These are phyloP conservation scores for Entophlyctis luteolus DNA, from an alignment of 192 early-diverging fungal species.

Conservation along the genomic window DNA sequence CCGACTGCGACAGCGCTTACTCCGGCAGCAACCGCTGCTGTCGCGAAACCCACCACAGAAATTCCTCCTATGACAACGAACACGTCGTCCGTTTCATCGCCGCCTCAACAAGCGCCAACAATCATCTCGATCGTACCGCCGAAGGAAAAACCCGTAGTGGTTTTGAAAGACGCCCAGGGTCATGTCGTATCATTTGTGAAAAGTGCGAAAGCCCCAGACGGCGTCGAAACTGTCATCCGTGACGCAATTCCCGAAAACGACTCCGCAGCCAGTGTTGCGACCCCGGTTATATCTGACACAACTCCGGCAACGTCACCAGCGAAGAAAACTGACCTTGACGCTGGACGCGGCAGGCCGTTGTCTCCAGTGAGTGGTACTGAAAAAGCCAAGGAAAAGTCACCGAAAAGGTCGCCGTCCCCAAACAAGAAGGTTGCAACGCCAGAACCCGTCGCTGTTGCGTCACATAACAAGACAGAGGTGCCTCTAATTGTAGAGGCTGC, in stretches of 20 bases:
- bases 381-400: too few species aligned
- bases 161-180: constrained; percentile 23
- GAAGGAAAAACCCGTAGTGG: constrained; percentile 16
- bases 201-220: neutral
- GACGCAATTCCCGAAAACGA: neutral
- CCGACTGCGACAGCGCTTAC: neutral
- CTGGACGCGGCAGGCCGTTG: too few species aligned
- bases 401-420: too few species aligned
- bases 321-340: too few species aligned
- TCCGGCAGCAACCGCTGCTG: neutral
- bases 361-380: too few species aligned
- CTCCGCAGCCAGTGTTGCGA: too few species aligned
- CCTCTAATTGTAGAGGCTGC: too few species aligned
- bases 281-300: too few species aligned
- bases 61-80: neutral
- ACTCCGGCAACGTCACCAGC: too few species aligned
- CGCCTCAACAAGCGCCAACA: neutral
- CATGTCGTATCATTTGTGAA: constrained; percentile 20
- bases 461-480: too few species aligned
- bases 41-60: neutral
- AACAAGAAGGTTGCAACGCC: neutral
- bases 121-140: neutral
- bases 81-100: neutral
- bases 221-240: constrained; percentile 10
- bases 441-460: neutral